These are phyloP conservation scores for Calonectria pseudoturangicola DNA, from an alignment of 2,329 filamentous ascomycete genomes.

Conservation along the genomic window DNA sequence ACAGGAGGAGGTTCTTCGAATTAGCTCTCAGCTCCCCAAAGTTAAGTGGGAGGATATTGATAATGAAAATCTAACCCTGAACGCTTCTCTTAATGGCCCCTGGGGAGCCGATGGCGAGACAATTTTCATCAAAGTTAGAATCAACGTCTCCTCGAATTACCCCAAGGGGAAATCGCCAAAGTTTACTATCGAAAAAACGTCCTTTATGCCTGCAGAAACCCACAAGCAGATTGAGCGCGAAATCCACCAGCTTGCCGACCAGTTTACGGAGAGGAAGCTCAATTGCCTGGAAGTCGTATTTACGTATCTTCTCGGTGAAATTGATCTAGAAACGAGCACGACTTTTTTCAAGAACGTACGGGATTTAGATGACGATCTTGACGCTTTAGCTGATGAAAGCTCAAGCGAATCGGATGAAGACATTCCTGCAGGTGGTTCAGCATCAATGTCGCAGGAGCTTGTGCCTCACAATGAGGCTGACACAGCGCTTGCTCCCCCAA, in stretches of 20 bases:
- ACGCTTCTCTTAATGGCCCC: conserved; percentile 78
- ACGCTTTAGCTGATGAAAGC: conserved; percentile 81
- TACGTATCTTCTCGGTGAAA: conserved; percentile 78
- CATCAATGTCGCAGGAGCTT: conserved; percentile 78
- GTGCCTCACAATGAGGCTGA: conserved; percentile 72
- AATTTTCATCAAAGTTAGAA: conserved; percentile 78
- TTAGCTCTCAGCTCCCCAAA: conserved; percentile 77
- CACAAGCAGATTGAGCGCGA: conserved; percentile 72
- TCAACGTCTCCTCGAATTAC: conserved; percentile 76
- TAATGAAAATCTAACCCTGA: conserved; percentile 75
- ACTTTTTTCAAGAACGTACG: conserved; percentile 78
- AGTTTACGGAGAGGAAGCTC: conserved; percentile 74
- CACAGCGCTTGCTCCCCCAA: conserved; percentile 70
- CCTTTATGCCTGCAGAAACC: conserved; percentile 75
- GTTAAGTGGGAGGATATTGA: conserved; percentile 79
- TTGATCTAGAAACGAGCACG: conserved; percentile 76
- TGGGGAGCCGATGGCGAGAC: conserved; percentile 75
- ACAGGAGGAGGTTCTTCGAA: conserved; percentile 78
- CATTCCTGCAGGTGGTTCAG: conserved; percentile 71
- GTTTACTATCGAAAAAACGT: conserved; percentile 77
- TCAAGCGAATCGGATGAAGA: conserved; percentile 87
- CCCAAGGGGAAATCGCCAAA: conserved; percentile 74
- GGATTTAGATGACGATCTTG: conserved; percentile 75
- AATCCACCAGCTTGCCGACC: conserved; percentile 73
- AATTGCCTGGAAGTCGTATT: conserved; percentile 79